Evolutionary conservation across 441 rosid species (phyloP).

Genomic region (Biscutella laevigata): DNA sequence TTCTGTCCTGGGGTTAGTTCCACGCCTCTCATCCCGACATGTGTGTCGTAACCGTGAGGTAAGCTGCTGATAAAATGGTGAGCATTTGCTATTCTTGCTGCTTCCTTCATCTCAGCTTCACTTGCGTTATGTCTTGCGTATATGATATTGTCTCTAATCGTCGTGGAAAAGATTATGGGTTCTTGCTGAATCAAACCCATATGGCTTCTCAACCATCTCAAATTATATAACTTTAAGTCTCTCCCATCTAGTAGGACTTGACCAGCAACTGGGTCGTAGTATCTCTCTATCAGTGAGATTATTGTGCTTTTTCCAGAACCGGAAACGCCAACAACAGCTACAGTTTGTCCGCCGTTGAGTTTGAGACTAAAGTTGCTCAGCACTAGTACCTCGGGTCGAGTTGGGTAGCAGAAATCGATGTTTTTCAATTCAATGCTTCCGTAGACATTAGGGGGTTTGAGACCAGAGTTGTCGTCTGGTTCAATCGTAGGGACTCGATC

Average conservation of each 20-base stretch:
- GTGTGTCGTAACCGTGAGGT: constrained; percentile 96
- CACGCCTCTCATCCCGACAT: constrained; percentile 92
- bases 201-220: constrained; percentile 90
- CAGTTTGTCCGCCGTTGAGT: constrained; percentile 86
- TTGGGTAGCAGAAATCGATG: constrained; percentile 90
- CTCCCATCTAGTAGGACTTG: constrained; percentile 87
- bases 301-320: constrained; percentile 99
- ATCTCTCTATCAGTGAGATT: constrained; percentile 86
- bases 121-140: constrained; percentile 97
- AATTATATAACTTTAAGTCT: constrained; percentile 74
- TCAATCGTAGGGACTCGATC: constrained; percentile 90
- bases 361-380: constrained; percentile 95
- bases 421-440: constrained; percentile 94
- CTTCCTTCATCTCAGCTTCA: constrained; percentile 95
- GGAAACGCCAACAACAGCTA: constrained; percentile 94
- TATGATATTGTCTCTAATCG: constrained; percentile 84
- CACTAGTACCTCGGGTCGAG: constrained; percentile 82
- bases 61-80: constrained; percentile 97
- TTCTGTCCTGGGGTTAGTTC: constrained; percentile 95
- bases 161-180: constrained; percentile 89
- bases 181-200: constrained; percentile 93
- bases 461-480: constrained; percentile 84
- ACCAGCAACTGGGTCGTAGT: constrained; percentile 96
- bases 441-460: constrained; percentile 89
- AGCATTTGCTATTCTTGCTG: constrained; percentile 97